These are phyloP conservation scores for Epichloe hybrida DNA, from an alignment of 2,329 filamentous ascomycete genomes.

Conservation along the genomic window DNA sequence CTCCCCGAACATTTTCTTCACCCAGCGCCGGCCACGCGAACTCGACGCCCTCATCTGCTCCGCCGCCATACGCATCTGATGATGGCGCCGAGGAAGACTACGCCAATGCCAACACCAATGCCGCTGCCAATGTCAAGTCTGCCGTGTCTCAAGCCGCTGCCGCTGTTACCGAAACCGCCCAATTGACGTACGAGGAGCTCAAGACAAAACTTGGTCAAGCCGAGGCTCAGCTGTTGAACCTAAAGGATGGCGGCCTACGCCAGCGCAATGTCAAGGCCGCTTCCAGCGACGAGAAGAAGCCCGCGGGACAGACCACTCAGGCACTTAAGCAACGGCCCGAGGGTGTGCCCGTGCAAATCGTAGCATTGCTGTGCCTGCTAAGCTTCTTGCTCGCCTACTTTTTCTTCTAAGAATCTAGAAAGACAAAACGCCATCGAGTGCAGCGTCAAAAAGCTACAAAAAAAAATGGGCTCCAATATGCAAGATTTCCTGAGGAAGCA, in stretches of 20 bases:
- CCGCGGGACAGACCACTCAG: constrained; percentile 35
- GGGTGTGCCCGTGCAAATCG: constrained; percentile 77
- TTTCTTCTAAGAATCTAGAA: constrained; percentile 55
- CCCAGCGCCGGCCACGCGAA: constrained; percentile 22
- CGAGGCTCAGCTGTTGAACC: constrained; percentile 54
- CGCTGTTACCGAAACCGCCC: constrained; percentile 30
- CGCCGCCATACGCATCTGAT: constrained; percentile 23
- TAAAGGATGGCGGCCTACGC: constrained; percentile 62
- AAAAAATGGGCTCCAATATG: too few species aligned
- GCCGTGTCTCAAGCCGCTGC: constrained; percentile 28
- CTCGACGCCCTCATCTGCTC: constrained; percentile 17
- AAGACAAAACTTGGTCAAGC: constrained; percentile 63
- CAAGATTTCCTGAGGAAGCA: too few species aligned
- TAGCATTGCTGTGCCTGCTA: constrained; percentile 69
- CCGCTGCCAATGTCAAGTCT: constrained; percentile 15
- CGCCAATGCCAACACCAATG: constrained; percentile 4
- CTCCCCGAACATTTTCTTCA: constrained; percentile 31
- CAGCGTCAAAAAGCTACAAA: too few species aligned
- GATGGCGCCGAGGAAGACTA: constrained; percentile 18
- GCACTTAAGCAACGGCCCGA: constrained; percentile 43
- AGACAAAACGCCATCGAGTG: not conserved
- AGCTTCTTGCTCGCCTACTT: constrained; percentile 93
- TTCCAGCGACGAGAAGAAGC: constrained; percentile 36
- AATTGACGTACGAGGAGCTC: constrained; percentile 42
- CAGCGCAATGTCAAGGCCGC: constrained; percentile 57